Percentiles rank a stretch among this genome's conserved stretches.
phyloP scores from a whole-genome alignment of 192 early-diverging fungal genomes.

The Linnemannia hyalina region DNA sequence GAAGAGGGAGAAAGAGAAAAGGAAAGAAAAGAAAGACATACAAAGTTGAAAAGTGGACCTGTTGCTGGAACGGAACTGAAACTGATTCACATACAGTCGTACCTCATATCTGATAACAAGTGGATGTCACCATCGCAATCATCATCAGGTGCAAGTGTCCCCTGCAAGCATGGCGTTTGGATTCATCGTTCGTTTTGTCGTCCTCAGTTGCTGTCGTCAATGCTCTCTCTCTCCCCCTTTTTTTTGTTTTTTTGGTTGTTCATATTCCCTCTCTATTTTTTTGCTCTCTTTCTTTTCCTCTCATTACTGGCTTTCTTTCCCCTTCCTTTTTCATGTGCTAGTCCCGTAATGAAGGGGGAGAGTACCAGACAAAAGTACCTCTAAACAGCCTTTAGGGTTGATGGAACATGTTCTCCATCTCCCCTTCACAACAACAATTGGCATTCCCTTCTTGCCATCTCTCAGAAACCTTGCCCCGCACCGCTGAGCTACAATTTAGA shows the following conservation, averaged over 20 bases:
- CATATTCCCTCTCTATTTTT: background rate
- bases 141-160: background rate
- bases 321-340: conserved; percentile 3
- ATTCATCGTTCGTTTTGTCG: background rate
- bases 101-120: background rate
- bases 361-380: background rate
- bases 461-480: background rate
- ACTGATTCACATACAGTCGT: background rate
- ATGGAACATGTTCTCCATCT: background rate
- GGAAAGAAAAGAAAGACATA: background rate
- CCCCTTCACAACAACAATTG: no score
- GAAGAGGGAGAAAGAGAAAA: background rate
- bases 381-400: background rate
- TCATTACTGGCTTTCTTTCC: background rate
- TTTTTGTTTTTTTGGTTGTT: background rate
- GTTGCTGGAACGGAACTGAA: background rate
- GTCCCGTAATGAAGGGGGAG: background rate
- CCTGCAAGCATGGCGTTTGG: background rate
- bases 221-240: background rate
- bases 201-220: background rate
- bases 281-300: background rate
- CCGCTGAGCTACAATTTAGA: background rate
- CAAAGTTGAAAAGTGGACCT: background rate
- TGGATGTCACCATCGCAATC: no score
- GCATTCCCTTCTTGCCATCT: no score